Conservation (phyloP, 768 basidiomycete genomes). For the Suillus hirtellus region DNA sequence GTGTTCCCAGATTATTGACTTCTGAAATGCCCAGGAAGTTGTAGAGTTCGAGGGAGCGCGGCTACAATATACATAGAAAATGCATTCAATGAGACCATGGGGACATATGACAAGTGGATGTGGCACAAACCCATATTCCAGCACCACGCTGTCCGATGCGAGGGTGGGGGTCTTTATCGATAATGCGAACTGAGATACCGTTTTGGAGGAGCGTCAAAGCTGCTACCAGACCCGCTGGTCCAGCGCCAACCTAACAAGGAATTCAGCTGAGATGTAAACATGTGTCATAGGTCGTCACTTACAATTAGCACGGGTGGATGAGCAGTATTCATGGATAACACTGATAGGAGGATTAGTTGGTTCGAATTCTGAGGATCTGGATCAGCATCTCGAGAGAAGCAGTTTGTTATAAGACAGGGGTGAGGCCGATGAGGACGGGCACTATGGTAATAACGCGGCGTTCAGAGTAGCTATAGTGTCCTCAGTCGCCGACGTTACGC, state of each 20-base stretch:
- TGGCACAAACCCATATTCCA: constrained; percentile 35
- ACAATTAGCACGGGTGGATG: constrained; percentile 11
- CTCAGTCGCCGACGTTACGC: too few species aligned
- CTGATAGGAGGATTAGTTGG: neutral
- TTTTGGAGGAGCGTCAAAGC: constrained; percentile 17
- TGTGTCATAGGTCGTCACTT: neutral
- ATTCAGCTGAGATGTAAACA: neutral
- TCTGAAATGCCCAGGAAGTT: constrained; percentile 38
- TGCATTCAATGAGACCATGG: neutral
- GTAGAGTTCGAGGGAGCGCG: constrained; percentile 44
- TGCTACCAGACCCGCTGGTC: constrained; percentile 14
- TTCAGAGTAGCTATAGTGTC: too few species aligned
- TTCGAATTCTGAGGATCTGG: too few species aligned
- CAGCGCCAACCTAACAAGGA: constrained; percentile 11
- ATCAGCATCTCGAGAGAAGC: too few species aligned
- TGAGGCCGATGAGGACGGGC: too few species aligned
- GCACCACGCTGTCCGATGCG: constrained; percentile 40
- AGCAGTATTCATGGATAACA: neutral
- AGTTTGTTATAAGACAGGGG: too few species aligned
- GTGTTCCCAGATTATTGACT: constrained; percentile 31
- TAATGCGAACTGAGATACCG: constrained; percentile 16
- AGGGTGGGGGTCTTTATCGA: constrained; percentile 21
- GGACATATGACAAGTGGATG: neutral
- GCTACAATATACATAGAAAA: constrained; percentile 26
- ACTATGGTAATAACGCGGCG: too few species aligned